Evolutionary conservation across 768 basidiomycete genomes (phyloP), one percentile per base, ranked within the genome.

Genomic region (Mycena venus): DNA sequence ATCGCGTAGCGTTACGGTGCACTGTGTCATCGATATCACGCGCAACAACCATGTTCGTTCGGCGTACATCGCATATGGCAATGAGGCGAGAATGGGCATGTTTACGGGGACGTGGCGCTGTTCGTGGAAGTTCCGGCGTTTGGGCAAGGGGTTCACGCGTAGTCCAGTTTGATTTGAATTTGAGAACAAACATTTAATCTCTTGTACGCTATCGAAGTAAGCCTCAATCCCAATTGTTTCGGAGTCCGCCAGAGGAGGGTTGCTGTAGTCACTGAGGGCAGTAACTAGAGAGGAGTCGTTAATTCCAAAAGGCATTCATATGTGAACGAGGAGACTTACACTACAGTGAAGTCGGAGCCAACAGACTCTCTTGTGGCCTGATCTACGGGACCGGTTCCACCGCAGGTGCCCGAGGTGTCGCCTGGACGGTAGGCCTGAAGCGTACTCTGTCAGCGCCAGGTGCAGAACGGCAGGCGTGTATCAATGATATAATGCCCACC

Each of bases 391-490:
- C 64, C 64, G 21, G 64, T 66, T 14, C 64, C 64, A 19, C 64
- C 64, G 51, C 64, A 66, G 8, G 64, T 66, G n/a, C 64, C 64
- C 31, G 64, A 66, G 27, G 49, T 66, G 23, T 66, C 64, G 31
- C 51, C 51, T 0, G 49, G 64, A 19, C 64, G 64, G 64, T 66
- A 66, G 31, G 64, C 64, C 64, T 65, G 47, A 8, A 23, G 21
- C 17, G 32, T 23, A 56, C 14, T 31, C 6, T 2, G 12, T 58
- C 19, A 12, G n/a, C 9, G 2, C 2, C 32, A 34, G 5, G 9
- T 38, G 6, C 32, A 19, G 19, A n/a, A 11, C 32, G 32, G 17
- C 27, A 36, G 19, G 19, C 7, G 32, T 15, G 21, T 17, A 17
- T 47, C 19, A 21, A 47, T 47, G n/a, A n/a, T n/a, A n/a, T n/a